phyloP scores from a whole-genome alignment of 2,329 filamentous ascomycete species.

The Cadophora gregata region DNA sequence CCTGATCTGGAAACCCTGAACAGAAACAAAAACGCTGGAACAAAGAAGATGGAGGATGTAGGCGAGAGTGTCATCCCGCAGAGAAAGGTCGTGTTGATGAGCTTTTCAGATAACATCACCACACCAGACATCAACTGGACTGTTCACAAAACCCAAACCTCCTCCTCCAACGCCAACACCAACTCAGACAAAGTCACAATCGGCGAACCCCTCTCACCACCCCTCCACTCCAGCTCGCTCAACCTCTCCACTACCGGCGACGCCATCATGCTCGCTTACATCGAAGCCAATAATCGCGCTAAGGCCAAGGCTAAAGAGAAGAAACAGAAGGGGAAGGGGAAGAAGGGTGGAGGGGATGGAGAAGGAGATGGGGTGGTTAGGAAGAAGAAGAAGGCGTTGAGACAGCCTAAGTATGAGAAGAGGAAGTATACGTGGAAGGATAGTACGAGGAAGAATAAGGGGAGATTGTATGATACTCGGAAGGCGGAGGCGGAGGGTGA shows the following conservation, averaged over 20 bases:
- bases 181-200: background rate
- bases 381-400: background rate
- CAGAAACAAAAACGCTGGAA: no score
- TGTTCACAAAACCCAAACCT: background rate
- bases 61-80: background rate
- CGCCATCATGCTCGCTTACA: background rate
- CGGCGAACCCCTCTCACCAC: background rate
- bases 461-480: slow-evolving; percentile 1
- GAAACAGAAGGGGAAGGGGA: background rate
- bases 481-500: background rate
- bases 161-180: background rate
- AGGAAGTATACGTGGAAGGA: slow-evolving; percentile 10
- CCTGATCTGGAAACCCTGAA: background rate
- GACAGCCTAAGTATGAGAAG: slow-evolving; percentile 11
- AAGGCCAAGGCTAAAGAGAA: background rate
- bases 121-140: slow-evolving; percentile 2
- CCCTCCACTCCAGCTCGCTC: background rate
- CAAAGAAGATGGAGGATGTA: background rate
- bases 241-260: background rate
- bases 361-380: background rate
- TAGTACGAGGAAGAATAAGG: background rate
- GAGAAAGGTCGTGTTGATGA: background rate
- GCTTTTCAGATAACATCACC: background rate
- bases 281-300: background rate
- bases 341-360: background rate